Evolutionary conservation across 768 basidiomycete genomes (phyloP).

Genomic region (Podaxis pistillaris): DNA sequence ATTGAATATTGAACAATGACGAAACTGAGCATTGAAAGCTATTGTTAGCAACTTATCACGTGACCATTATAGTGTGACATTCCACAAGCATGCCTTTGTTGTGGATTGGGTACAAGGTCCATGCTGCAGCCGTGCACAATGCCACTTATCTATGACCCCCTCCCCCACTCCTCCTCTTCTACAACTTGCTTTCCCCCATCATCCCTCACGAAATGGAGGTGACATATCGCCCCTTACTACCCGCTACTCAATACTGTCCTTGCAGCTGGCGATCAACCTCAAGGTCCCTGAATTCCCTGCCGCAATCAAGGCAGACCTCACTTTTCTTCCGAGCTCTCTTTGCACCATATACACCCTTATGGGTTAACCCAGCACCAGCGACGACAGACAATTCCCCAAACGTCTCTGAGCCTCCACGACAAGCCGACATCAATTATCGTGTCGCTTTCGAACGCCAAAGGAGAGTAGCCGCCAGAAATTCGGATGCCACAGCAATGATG

Average conservation of each 20-base stretch:
- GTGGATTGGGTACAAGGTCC: constrained; percentile 10
- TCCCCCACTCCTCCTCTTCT: neutral
- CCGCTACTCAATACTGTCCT: constrained; percentile 5
- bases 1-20: neutral
- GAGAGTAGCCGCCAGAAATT: neutral
- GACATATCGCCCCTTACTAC: constrained; percentile 8
- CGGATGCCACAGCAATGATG: neutral
- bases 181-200: neutral
- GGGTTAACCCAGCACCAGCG: neutral
- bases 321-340: constrained; percentile 5
- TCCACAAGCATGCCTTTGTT: constrained; percentile 2
- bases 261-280: neutral
- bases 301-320: neutral
- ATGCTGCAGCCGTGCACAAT: neutral
- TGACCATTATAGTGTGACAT: neutral
- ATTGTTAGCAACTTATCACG: constrained; percentile 3
- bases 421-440: constrained; percentile 4
- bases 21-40: neutral
- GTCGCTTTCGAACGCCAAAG: neutral
- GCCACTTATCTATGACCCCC: neutral
- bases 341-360: constrained; percentile 7
- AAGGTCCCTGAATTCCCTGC: neutral
- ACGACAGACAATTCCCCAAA: neutral
- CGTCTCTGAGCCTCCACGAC: neutral
- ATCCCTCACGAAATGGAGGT: neutral